Evolutionary conservation across 371 early-diverging fungal genomes (phyloP).

Genomic region (Sporodiniella umbellata): DNA sequence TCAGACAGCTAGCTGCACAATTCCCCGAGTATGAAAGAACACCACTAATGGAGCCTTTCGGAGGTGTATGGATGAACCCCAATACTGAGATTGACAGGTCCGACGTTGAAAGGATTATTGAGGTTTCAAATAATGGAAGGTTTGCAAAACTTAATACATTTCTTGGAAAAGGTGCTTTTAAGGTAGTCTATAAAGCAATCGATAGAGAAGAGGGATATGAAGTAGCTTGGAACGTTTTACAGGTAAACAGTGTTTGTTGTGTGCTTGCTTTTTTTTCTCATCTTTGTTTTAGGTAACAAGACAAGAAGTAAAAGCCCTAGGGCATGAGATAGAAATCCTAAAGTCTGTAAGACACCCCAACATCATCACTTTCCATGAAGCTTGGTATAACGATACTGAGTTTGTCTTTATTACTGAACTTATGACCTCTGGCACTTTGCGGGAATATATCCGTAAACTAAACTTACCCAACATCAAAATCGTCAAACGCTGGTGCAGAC

Average conservation of each 20-base stretch:
- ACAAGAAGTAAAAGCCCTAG: slow-evolving; percentile 38
- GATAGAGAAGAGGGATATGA: slow-evolving; percentile 85
- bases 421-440: slow-evolving; percentile 89
- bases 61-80: slow-evolving; percentile 33
- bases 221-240: slow-evolving; percentile 85
- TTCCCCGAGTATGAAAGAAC: slow-evolving; percentile 32
- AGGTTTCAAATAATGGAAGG: slow-evolving; percentile 69
- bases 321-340: slow-evolving; percentile 65
- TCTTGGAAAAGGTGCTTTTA: slow-evolving; percentile 85
- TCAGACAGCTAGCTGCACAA: slow-evolving; percentile 31
- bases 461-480: slow-evolving; percentile 73
- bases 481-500: slow-evolving; percentile 77
- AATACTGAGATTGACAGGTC: slow-evolving; percentile 29
- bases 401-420: slow-evolving; percentile 91
- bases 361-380: slow-evolving; percentile 78
- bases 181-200: slow-evolving; percentile 85
- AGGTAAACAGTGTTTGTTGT: slow-evolving; percentile 22
- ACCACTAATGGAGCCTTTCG: slow-evolving; percentile 34
- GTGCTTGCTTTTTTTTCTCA: not conserved
- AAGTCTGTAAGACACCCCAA: slow-evolving; percentile 82
- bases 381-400: slow-evolving; percentile 69
- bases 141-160: slow-evolving; percentile 65
- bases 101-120: slow-evolving; percentile 48
- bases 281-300: slow-evolving; percentile 15
- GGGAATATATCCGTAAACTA: slow-evolving; percentile 74